Evolutionary conservation across 2,329 filamentous ascomycete genomes (phyloP).

Genomic region (Curvularia spicifera): DNA sequence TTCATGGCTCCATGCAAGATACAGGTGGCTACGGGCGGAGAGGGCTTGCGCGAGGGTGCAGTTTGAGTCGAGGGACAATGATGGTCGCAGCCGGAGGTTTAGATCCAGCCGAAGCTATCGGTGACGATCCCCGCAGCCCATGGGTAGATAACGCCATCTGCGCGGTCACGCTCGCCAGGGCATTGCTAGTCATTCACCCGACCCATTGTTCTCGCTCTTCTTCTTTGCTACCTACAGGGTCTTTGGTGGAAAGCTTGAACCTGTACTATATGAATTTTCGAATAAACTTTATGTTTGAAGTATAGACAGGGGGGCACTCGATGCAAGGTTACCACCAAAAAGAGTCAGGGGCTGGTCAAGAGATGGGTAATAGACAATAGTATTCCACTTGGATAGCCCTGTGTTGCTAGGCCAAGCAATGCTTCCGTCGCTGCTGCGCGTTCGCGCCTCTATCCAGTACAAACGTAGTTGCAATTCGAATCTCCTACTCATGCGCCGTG

Average conservation of each 20-base stretch:
- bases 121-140: constrained; percentile 19
- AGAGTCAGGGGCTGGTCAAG: not conserved
- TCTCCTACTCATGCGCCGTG: constrained; percentile 10
- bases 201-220: not conserved
- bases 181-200: not conserved
- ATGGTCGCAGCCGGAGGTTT: constrained; percentile 15
- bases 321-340: not conserved
- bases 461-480: constrained; percentile 5
- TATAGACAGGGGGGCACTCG: not conserved
- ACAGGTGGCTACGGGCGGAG: constrained; percentile 11
- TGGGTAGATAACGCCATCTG: constrained; percentile 18
- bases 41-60: constrained; percentile 11
- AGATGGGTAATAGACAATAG: not conserved
- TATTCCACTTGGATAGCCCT: constrained; percentile 3
- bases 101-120: constrained; percentile 20
- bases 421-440: not conserved
- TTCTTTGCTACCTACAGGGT: not conserved
- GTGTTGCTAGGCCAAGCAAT: constrained; percentile 12
- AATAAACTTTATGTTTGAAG: not conserved
- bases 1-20: constrained; percentile 35
- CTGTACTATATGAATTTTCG: not conserved
- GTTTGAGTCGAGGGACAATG: constrained; percentile 12
- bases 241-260: not conserved
- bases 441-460: constrained; percentile 8
- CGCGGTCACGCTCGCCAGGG: constrained; percentile 8